Conservation (phyloP, 805 yeast genomes). For the Dipodascus albidus region DNA sequence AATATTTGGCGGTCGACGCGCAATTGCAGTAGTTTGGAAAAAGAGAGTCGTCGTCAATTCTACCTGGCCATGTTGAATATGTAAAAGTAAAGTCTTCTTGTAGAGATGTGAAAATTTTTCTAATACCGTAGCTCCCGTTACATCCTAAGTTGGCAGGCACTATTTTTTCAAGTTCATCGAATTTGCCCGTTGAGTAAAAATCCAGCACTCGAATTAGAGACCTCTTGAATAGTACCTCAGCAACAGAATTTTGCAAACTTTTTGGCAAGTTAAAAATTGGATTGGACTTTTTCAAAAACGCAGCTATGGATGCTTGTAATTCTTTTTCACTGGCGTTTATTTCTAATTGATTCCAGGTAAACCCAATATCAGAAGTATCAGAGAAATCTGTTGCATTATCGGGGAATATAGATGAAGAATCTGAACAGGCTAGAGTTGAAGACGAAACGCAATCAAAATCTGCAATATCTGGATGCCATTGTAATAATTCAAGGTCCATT, state of each 20-base stretch:
- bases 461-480: too few species aligned
- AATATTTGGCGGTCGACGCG: conserved; percentile 7
- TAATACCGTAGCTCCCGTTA: neutral
- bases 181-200: neutral
- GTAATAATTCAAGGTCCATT: too few species aligned
- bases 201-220: neutral
- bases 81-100: conserved; percentile 7
- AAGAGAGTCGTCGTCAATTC: conserved; percentile 10
- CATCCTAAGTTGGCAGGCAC: neutral
- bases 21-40: conserved; percentile 9
- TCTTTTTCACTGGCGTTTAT: neutral
- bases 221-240: neutral
- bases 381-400: neutral
- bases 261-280: neutral
- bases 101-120: neutral
- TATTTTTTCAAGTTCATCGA: neutral
- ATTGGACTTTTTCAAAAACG: neutral
- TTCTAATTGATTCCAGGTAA: neutral
- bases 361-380: neutral
- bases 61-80: conserved; percentile 11
- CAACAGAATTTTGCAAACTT: neutral
- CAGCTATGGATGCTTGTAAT: neutral
- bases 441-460: too few species aligned
- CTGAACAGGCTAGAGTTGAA: too few species aligned
- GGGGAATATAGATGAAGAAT: neutral